Percentiles rank a stretch among this genome's conserved stretches.
These are phyloP conservation scores for Pyrenula aspistea DNA, from an alignment of 495 filamentous ascomycete genomes.

Conservation along the genomic window DNA sequence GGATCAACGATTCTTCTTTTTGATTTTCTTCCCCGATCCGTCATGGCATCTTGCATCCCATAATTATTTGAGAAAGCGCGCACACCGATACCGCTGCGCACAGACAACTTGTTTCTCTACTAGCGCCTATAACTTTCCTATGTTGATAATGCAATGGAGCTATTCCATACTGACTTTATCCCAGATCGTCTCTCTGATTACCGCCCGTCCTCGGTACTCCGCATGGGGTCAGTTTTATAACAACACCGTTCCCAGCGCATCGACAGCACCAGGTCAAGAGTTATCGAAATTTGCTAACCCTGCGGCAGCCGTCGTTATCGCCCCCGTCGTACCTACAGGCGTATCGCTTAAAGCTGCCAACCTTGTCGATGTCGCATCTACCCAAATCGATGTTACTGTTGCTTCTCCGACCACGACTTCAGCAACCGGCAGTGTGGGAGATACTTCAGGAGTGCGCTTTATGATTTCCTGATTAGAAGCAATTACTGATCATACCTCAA, in stretches of 20 bases:
- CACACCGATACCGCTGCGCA: too few relatives aligned
- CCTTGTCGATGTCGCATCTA: not conserved
- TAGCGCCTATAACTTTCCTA: too few relatives aligned
- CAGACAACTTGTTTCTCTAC: too few relatives aligned
- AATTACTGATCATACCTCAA: not conserved
- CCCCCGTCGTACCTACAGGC: conserved; percentile 4
- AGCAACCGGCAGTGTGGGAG: conserved; percentile 13
- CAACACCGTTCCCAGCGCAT: too few relatives aligned
- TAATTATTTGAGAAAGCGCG: too few relatives aligned
- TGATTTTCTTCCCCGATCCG: too few relatives aligned
- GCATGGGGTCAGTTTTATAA: not conserved
- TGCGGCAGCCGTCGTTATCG: not conserved
- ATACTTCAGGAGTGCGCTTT: conserved; percentile 22
- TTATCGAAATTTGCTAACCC: not conserved
- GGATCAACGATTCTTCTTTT: too few relatives aligned
- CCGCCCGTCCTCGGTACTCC: not conserved
- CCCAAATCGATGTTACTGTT: not conserved
- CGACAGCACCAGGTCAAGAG: not conserved
- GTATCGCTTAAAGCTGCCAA: not conserved
- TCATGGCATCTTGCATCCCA: too few relatives aligned
- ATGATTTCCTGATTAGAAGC: not conserved
- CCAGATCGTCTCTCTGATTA: not conserved
- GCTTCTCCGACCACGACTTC: conserved; percentile 10
- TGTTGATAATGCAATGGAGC: too few relatives aligned
- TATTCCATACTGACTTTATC: not conserved